Conservation (phyloP, 495 filamentous ascomycete genomes). For the Thermothielavioides terrestris region DNA sequence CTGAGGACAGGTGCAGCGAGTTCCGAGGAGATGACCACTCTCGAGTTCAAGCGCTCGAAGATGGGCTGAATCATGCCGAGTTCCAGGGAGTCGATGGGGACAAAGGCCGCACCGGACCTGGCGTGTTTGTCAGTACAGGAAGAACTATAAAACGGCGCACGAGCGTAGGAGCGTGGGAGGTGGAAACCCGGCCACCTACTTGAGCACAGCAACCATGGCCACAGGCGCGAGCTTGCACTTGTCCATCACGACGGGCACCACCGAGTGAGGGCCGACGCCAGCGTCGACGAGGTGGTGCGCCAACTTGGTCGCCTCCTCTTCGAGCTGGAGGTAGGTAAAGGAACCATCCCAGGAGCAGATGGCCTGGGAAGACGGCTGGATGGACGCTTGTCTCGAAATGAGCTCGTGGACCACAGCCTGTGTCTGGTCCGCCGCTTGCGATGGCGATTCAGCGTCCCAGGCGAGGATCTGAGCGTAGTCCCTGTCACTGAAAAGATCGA, state of each 20-base stretch:
- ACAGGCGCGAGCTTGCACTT: conserved; percentile 39
- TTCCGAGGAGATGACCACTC: conserved; percentile 33
- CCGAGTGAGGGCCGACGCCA: conserved; percentile 33
- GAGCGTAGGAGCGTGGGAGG: not conserved
- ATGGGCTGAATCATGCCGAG: conserved; percentile 34
- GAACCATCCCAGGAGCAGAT: conserved; percentile 40
- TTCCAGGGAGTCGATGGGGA: conserved; percentile 35
- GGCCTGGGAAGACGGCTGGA: conserved; percentile 33
- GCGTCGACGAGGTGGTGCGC: conserved; percentile 35
- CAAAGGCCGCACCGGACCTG: conserved; percentile 37
- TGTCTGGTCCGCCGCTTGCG: conserved; percentile 12
- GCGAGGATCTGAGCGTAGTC: conserved; percentile 38
- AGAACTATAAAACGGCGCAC: no score
- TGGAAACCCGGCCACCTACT: conserved; percentile 23
- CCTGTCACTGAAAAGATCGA: conserved; percentile 37
- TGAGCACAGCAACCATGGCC: conserved; percentile 40
- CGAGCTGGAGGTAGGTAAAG: conserved; percentile 34
- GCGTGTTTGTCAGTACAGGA: not conserved
- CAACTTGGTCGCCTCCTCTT: conserved; percentile 29
- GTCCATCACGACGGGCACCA: conserved; percentile 39
- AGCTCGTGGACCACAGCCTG: conserved; percentile 30
- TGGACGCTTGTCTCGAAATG: conserved; percentile 24
- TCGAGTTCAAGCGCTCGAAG: conserved; percentile 32
- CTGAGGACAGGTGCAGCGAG: conserved; percentile 25
- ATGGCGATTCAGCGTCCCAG: conserved; percentile 25